Conservation (phyloP, 345 rosid species). For the Barbarea vulgaris region DNA sequence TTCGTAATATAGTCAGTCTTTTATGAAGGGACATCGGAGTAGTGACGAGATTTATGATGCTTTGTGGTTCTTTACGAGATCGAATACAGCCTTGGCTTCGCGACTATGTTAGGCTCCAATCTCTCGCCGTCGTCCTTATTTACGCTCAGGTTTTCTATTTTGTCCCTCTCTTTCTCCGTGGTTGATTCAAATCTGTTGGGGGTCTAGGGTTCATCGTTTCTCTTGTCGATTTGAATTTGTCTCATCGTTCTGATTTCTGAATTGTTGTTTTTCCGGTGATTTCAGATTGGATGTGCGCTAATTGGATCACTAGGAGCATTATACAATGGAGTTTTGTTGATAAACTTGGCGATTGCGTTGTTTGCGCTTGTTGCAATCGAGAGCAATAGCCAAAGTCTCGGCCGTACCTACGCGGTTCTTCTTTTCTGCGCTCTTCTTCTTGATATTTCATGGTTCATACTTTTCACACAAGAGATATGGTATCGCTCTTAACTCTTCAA, state of each 20-base stretch:
- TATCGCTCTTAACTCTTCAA: conserved; percentile 25
- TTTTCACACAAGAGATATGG: conserved; percentile 72
- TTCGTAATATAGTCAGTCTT: conserved; percentile 12
- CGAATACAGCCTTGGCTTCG: conserved; percentile 68
- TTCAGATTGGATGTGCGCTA: conserved; percentile 80
- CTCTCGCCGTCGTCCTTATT: conserved; percentile 78
- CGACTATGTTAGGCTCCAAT: conserved; percentile 80
- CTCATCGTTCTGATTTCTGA: not conserved
- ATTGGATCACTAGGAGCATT: conserved; percentile 87
- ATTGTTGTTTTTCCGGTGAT: not conserved
- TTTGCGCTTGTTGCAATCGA: conserved; percentile 89
- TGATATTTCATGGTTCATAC: conserved; percentile 72
- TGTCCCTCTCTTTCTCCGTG: not conserved
- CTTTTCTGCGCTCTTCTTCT: conserved; percentile 69
- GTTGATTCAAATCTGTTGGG: conserved; percentile 8
- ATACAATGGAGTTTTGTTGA: conserved; percentile 78
- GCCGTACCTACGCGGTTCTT: conserved; percentile 79
- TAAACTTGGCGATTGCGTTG: conserved; percentile 71
- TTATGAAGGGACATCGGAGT: conserved; percentile 40
- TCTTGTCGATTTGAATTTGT: not conserved
- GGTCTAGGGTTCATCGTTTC: conserved; percentile 37
- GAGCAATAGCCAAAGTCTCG: conserved; percentile 80
- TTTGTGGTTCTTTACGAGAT: conserved; percentile 52
- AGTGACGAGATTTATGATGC: conserved; percentile 43
- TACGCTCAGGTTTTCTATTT: conserved; percentile 65